These are phyloP conservation scores for Jamesozyma lodderae DNA, from an alignment of 805 yeast genomes.

Conservation along the genomic window DNA sequence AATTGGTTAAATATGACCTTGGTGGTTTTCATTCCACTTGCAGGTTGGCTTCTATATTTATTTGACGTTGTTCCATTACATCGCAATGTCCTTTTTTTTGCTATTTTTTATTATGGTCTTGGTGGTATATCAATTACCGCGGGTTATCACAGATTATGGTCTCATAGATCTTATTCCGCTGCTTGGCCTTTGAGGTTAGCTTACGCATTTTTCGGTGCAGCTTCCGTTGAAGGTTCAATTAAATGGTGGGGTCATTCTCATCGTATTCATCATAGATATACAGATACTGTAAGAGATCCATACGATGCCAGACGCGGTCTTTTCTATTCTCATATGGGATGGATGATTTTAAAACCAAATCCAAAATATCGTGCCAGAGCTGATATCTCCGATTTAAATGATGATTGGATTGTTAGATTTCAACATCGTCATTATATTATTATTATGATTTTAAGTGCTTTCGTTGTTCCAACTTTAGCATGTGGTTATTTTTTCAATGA, in stretches of 20 bases:
- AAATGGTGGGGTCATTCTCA: constrained; percentile 88
- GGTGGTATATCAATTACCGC: constrained; percentile 76
- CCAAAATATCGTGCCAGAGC: constrained; percentile 78
- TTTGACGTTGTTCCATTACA: constrained; percentile 39
- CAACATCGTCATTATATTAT: constrained; percentile 72
- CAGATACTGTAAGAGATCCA: constrained; percentile 77
- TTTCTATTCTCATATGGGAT: constrained; percentile 79
- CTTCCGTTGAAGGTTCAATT: constrained; percentile 75
- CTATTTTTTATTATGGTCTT: constrained; percentile 43
- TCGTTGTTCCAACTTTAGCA: constrained; percentile 50
- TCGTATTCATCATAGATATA: constrained; percentile 79
- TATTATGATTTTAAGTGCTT: constrained; percentile 53
- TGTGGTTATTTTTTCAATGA: constrained; percentile 52
- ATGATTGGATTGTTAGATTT: constrained; percentile 70
- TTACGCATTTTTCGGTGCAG: constrained; percentile 72
- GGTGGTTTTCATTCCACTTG: constrained; percentile 51
- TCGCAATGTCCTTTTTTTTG: constrained; percentile 38
- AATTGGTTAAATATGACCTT: constrained; percentile 70
- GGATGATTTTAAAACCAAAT: constrained; percentile 76
- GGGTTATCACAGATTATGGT: constrained; percentile 74
- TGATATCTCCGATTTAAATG: constrained; percentile 67
- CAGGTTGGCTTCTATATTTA: constrained; percentile 41
- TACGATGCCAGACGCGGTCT: constrained; percentile 78
- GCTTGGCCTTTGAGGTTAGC: constrained; percentile 50
- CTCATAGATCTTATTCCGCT: constrained; percentile 67